phyloP scores from a whole-genome alignment of 2,329 filamentous ascomycete genomes.

The Colletotrichum agaves region DNA sequence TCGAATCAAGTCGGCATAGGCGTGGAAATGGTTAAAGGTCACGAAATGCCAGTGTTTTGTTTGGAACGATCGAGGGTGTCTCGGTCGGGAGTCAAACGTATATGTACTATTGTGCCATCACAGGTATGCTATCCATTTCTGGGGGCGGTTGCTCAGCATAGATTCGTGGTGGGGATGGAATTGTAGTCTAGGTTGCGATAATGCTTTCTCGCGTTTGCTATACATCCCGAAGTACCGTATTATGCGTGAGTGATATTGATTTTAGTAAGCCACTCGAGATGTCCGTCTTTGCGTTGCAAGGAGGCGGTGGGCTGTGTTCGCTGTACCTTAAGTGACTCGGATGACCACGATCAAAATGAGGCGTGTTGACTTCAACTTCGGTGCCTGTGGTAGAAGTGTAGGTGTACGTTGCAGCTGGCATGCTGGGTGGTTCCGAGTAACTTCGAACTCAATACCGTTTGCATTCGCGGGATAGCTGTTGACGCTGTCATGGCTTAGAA shows the following conservation, averaged over 20 bases:
- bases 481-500: too few relatives aligned
- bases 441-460: too few relatives aligned
- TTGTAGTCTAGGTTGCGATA: slow-evolving; percentile 55
- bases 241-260: not conserved
- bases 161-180: slow-evolving; percentile 53
- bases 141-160: slow-evolving; percentile 57
- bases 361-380: too few relatives aligned
- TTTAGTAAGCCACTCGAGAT: not conserved
- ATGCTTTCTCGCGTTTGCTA: slow-evolving; percentile 39
- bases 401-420: too few relatives aligned
- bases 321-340: too few relatives aligned
- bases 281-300: not conserved
- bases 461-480: too few relatives aligned
- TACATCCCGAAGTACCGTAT: too few relatives aligned
- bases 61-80: slow-evolving; percentile 39
- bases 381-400: too few relatives aligned
- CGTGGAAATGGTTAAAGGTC: slow-evolving; percentile 38
- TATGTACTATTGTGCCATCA: slow-evolving; percentile 64
- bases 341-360: too few relatives aligned
- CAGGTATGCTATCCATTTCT: slow-evolving; percentile 50
- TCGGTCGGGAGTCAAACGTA: slow-evolving; percentile 46
- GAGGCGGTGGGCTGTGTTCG: not conserved
- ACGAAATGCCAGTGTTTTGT: slow-evolving; percentile 37
- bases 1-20: slow-evolving; percentile 41
- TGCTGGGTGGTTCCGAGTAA: too few relatives aligned